These are phyloP conservation scores for Galerina sulciceps DNA, from an alignment of 768 basidiomycete species.

Conservation along the genomic window DNA sequence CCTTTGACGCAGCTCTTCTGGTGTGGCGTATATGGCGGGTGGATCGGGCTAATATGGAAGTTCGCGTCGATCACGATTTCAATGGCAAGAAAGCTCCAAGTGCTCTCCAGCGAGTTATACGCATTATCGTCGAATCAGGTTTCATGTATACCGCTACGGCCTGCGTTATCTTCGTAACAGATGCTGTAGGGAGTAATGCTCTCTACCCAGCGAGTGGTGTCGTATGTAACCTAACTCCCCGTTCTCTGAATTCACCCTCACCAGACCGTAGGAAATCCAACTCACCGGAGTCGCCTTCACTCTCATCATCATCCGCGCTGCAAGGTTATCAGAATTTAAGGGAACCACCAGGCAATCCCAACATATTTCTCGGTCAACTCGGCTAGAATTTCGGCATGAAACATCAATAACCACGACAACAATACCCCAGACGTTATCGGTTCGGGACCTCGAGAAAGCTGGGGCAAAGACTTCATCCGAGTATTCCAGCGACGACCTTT, in stretches of 20 bases:
- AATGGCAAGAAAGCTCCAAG: background rate
- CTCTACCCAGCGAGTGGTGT: constrained; percentile 24
- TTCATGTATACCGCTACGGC: constrained; percentile 26
- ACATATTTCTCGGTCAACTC: too few species aligned
- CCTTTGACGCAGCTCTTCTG: constrained; percentile 4
- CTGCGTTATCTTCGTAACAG: constrained; percentile 22
- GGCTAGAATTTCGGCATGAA: too few species aligned
- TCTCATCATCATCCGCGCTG: constrained; percentile 30
- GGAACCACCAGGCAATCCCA: background rate
- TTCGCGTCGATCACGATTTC: background rate
- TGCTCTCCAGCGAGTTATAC: constrained; percentile 20
- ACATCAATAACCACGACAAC: too few species aligned
- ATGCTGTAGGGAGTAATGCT: constrained; percentile 24
- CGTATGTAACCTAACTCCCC: constrained; percentile 14
- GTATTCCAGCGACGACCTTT: too few species aligned
- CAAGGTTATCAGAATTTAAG: background rate
- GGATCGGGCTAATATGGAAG: constrained; percentile 1
- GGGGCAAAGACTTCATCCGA: too few species aligned
- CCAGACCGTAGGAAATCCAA: constrained; percentile 17
- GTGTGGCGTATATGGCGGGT: constrained; percentile 13
- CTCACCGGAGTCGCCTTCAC: constrained; percentile 31
- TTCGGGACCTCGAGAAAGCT: too few species aligned
- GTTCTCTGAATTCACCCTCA: background rate
- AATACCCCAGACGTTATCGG: too few species aligned
- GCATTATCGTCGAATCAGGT: constrained; percentile 33